Evolutionary conservation across 2,329 filamentous ascomycete species (phyloP).

Genomic region (Neofusicoccum umdonicola): DNA sequence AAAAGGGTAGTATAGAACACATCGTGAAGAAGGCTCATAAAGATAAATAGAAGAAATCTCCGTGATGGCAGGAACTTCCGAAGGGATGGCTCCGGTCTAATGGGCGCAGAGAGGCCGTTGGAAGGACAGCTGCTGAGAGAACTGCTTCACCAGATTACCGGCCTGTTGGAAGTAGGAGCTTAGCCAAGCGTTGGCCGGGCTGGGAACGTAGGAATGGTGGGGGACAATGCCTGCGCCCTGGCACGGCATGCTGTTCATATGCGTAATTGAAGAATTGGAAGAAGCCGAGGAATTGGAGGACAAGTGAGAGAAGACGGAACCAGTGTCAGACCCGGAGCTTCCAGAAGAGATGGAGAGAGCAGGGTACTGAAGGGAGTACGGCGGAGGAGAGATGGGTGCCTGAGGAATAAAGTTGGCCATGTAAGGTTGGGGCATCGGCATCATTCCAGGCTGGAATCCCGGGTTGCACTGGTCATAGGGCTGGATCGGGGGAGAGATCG

Average conservation of each 20-base stretch:
- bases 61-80: slow-evolving; percentile 9
- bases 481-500: slow-evolving; percentile 43
- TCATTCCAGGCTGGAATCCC: slow-evolving; percentile 24
- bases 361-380: slow-evolving; percentile 23
- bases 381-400: slow-evolving; percentile 29
- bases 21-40: slow-evolving; percentile 31
- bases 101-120: slow-evolving; percentile 39
- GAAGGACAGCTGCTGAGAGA: slow-evolving; percentile 31
- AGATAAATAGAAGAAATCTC: slow-evolving; percentile 21
- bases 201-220: slow-evolving; percentile 37
- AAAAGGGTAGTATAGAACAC: slow-evolving; percentile 27
- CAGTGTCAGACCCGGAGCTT: slow-evolving; percentile 39
- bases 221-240: slow-evolving; percentile 1
- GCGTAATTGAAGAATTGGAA: slow-evolving; percentile 1
- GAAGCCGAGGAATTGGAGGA: slow-evolving; percentile 29
- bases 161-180: slow-evolving; percentile 39
- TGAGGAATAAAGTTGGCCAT: slow-evolving; percentile 32
- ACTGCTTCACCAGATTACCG: slow-evolving; percentile 39
- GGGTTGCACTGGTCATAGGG: slow-evolving; percentile 35
- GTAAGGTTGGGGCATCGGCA: slow-evolving; percentile 28
- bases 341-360: slow-evolving; percentile 33
- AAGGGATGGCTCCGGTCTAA: slow-evolving; percentile 22
- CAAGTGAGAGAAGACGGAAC: slow-evolving; percentile 40
- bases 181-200: slow-evolving; percentile 37
- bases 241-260: slow-evolving; percentile 4